Evolutionary conservation across 2,329 filamentous ascomycete genomes (phyloP), one percentile per base, ranked within the genome.

Genomic region (Talaromyces sp.): DNA sequence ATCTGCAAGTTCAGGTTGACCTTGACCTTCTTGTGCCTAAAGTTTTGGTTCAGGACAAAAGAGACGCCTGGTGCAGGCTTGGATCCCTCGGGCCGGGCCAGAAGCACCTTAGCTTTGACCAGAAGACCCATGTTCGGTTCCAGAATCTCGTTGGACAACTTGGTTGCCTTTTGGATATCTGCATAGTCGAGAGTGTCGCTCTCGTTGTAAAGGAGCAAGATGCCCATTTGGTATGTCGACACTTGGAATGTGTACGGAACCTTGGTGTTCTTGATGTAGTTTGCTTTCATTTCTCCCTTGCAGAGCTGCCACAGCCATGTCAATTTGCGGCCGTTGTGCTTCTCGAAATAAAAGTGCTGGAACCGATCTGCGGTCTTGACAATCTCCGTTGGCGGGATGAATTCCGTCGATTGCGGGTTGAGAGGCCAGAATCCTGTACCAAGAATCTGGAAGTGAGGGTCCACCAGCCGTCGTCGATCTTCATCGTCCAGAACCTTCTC

Each of bases 301-400:
- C 92, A 98, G 57, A 99, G 81, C 73, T 98, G 92, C 95, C 95
- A 99, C 60, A 99, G 77, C 95, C 95, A 99, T 8, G 93, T 96
- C 43, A 99, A 82, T 79, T 98, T 99, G 63, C 95, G 90, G 38
- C 95, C 95, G 67, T 89, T 95, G 73, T 99, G 95, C 82, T 98
- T 99, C 75, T 93, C 88, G 77, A 90, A 92, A 81, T 99, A 99
- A 75, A 96, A 99, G 32, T 84, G 87, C 31, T 87, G 83, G 75
- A 99, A 99, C 24, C 91, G 88, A 69, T 98, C 92, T 65, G 93
- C 91, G 21, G 96, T 95, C 66, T 89, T 87, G 62, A 89, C 85
- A 64, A 99, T 91, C 69, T 93, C 90, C 11, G 86, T 82, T 1
- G 95, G 95, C 0, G 95, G 91, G 55, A 88, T 89, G 76, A 99